Base-by-base conservation (phyloP, 2,329 filamentous ascomycete genomes). In the Podosphaera leucotricha region DNA sequence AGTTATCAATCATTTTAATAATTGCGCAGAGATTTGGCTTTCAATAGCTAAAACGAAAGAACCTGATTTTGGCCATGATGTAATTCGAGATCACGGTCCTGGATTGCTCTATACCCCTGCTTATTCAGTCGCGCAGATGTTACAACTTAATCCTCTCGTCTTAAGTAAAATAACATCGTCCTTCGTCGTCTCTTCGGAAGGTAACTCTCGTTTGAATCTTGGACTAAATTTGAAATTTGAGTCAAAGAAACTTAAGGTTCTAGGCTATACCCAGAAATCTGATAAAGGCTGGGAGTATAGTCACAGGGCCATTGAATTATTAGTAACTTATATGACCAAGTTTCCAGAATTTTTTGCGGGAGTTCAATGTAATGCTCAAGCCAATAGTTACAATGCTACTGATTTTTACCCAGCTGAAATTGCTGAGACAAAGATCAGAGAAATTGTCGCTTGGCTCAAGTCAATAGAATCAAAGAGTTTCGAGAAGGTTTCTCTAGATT, bases 141-240 rank as follows among this genome's bases (percentile, higher is more conserved):
- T 98, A 10, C 70, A 73, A 3, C 66, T 98, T 48, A 86, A 92
- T 51, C 80, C 86, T 6, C 67, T 98, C 42, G 80, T 90, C 2
- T 66, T 98, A 26, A 92, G 86, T 61, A 98, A 93, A 67, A 81
- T 98, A 54, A 95, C 90, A 0, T 92, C 90, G 1, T 86, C 87
- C 0, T 95, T 92, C 60, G 80, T 78, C 44, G 81, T 98, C 46
- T 74, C 75, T 16, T 75, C 87, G 3, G 83, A 83, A 46, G 84
- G 81, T 21, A 66, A 85, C 46, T 51, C 52, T 19, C 80, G 82
- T 53, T 70, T 93, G 49, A 98, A 98, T 54, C 66, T 98, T 20
- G 90, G 90, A 0, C 67, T 98, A 48, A 98, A 98, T 56, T 69
- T 98, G 52, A 98, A 98, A 60, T 98, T 98, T 47, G 90, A 98